Base-by-base conservation (phyloP, 2,329 filamentous ascomycete genomes). In the Monosporascus sp. region DNA sequence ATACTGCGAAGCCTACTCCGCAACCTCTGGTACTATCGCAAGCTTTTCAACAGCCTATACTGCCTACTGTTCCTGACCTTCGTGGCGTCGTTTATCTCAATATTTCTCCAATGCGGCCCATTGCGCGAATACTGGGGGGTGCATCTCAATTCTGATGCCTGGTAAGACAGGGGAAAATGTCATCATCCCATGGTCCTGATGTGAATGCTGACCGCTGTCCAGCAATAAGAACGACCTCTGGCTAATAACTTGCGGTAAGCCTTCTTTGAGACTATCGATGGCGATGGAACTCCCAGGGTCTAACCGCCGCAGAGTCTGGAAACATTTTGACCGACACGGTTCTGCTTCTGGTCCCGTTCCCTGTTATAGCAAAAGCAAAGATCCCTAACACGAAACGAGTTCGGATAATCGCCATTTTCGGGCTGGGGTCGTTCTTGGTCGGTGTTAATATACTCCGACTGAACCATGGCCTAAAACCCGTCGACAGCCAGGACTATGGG, bases 161-260 rank as follows among this genome's bases (percentile, higher is more conserved):
- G 48, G 48, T 50, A 27, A 39, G 36, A 31, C 24, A 8, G 14
- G 50, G 37, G 20, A 18, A 31, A 7, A 7, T 15, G 1, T 15
- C 1, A 5, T 48, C 6, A 17, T 18, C 8, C 8, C 8, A 7
- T 3, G 4, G 2, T n/a, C 8, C 5, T 11, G 15, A 38, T 27
- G 15, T 9, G 17, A 36, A 6, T 7, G 31, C 35, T 38, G 31
- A n/a, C 43, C 17, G 2, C 25, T 41, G 9, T 22, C 20, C 39
- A 61, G 57, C 36, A 41, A 49, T 1, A 43, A 47, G 15, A 47
- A 46, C 9, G 17, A 38, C n/a, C 17, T 48, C 5, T 60, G 58
- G 58, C 50, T 57, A 27, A 51, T 43, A n/a, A 60, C 53, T 8
- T 60, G 59, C 43, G 55, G 57, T 58, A 36, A 36, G 54, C 41